Evolutionary conservation across 164 flowering plant genomes (phyloP).

Genomic region (Liquidambar formosana): DNA sequence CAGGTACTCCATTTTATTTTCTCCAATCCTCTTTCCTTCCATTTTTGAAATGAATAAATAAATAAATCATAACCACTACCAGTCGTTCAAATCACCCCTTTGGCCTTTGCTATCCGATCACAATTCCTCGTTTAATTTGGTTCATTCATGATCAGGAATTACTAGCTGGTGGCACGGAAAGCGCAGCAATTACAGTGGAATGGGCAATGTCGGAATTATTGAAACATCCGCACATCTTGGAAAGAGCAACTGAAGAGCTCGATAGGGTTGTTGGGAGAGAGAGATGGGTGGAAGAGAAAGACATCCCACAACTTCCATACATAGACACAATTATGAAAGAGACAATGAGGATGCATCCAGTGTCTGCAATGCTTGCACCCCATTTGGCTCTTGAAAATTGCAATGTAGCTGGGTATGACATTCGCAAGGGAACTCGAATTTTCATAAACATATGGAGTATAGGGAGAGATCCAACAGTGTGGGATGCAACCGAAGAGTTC

Average conservation of each 20-base stretch:
- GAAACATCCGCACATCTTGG: slow-evolving; percentile 16
- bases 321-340: slow-evolving; percentile 22
- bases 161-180: slow-evolving; percentile 38
- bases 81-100: too few relatives aligned
- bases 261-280: slow-evolving; percentile 19
- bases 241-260: slow-evolving; percentile 25
- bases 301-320: slow-evolving; percentile 22
- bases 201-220: too few relatives aligned
- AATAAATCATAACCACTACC: too few relatives aligned
- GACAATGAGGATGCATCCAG: too few relatives aligned
- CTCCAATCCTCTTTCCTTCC: background rate
- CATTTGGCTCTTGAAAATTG: slow-evolving; percentile 20
- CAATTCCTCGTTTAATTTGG: background rate
- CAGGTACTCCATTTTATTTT: slow-evolving; percentile 4
- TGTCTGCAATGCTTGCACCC: slow-evolving; percentile 11
- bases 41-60: background rate
- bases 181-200: slow-evolving; percentile 22
- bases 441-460: slow-evolving; percentile 24
- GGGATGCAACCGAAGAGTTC: too few relatives aligned
- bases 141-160: slow-evolving; percentile 23
- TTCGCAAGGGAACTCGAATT: slow-evolving; percentile 20
- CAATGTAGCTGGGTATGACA: slow-evolving; percentile 19
- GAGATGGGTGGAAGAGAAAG: slow-evolving; percentile 12
- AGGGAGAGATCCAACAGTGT: slow-evolving; percentile 21
- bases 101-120: background rate